Evolutionary conservation across 1,284 basidiomycete genomes (phyloP).

Genomic region (Afroboletus lepidellus): DNA sequence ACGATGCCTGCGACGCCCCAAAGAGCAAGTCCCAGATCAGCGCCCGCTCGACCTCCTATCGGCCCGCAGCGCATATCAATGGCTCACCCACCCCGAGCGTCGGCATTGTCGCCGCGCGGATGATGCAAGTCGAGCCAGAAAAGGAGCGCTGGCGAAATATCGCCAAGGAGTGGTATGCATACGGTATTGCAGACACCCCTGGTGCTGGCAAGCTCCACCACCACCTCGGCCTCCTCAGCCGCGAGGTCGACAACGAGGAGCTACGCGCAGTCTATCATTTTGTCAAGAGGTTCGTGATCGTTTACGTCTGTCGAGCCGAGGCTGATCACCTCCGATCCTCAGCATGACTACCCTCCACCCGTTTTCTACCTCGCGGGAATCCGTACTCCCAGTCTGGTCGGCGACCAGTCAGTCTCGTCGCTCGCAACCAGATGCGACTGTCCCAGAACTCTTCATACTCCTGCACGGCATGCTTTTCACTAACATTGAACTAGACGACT

Average conservation of each 20-base stretch:
- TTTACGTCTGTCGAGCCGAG: neutral
- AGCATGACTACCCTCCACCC: conserved; percentile 91
- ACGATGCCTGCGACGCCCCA: conserved; percentile 10
- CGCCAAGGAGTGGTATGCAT: conserved; percentile 91
- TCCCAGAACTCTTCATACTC: conserved; percentile 84
- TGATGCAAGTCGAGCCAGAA: conserved; percentile 87
- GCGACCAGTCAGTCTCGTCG: conserved; percentile 68
- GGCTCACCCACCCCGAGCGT: conserved; percentile 76
- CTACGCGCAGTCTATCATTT: conserved; percentile 91
- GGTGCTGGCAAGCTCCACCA: conserved; percentile 92
- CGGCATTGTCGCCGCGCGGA: conserved; percentile 81
- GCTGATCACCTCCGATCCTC: conserved; percentile 10
- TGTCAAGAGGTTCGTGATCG: conserved; percentile 75
- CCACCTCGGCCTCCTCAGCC: conserved; percentile 86
- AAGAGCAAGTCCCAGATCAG: conserved; percentile 31
- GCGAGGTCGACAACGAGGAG: conserved; percentile 82
- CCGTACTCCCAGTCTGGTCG: conserved; percentile 84
- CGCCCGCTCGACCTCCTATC: conserved; percentile 48
- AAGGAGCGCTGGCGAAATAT: conserved; percentile 90
- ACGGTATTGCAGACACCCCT: conserved; percentile 85
- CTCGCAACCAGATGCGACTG: conserved; percentile 72
- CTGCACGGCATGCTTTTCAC: conserved; percentile 97
- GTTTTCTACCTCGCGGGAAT: conserved; percentile 84
- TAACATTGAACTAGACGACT: conserved; percentile 90
- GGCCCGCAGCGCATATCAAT: conserved; percentile 56